A percentile compares a stretch with the other conserved stretches of the same genome.
Conservation (phyloP, 176 grass and related monocot genomes). For the Aegilops bicornis region DNA sequence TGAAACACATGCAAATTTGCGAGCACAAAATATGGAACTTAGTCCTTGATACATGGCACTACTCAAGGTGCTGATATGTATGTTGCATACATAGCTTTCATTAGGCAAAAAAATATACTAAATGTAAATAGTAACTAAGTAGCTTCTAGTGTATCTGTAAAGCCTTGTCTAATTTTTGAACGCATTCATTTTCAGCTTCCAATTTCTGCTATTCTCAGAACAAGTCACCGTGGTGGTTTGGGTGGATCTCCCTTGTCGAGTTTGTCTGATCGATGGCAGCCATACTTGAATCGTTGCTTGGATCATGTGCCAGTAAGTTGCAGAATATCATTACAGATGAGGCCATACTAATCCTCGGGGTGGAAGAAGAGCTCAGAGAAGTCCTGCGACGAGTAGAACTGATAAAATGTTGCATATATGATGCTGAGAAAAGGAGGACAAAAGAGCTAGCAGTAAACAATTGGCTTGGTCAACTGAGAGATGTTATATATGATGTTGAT, state of each 20-base stretch:
- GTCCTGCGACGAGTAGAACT: not conserved
- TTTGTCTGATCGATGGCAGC: constrained; percentile 16
- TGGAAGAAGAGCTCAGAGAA: constrained; percentile 19
- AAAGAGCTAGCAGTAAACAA: not conserved
- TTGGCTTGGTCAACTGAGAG: constrained; percentile 39
- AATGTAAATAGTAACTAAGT: not conserved
- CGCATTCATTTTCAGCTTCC: not conserved
- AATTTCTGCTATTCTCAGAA: not conserved
- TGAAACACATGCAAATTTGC: not conserved
- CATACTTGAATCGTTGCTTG: constrained; percentile 23
- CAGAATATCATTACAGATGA: constrained; percentile 11
- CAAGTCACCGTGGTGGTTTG: too few species aligned
- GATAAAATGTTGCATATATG: constrained; percentile 16
- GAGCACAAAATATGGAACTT: not conserved
- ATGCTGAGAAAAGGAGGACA: constrained; percentile 25
- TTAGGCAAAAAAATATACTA: not conserved
- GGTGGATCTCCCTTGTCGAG: too few species aligned
- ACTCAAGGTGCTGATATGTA: not conserved
- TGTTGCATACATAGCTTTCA: not conserved
- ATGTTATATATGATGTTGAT: constrained; percentile 49
- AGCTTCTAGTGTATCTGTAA: not conserved
- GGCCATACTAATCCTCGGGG: constrained; percentile 5
- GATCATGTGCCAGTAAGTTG: not conserved
- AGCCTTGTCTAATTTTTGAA: not conserved
- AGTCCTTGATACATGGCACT: not conserved